These are phyloP conservation scores for Fragaria iinumae DNA, from an alignment of 306 rosid genomes.

Conservation along the genomic window DNA sequence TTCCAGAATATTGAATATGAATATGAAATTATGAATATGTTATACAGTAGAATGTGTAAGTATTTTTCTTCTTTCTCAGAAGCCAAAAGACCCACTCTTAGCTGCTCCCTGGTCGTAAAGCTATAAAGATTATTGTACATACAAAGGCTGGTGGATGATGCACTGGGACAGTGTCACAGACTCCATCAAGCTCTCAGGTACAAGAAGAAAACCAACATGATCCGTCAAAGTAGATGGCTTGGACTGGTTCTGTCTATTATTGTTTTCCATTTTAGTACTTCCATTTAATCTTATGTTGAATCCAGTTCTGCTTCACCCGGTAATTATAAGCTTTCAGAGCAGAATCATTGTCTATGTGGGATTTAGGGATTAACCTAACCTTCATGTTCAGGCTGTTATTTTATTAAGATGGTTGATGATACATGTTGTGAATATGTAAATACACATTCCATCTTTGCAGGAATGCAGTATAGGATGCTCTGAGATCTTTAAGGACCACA, in stretches of 20 bases:
- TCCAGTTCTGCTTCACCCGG: constrained; percentile 1
- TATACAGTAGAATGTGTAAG: not conserved
- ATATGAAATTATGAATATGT: not conserved
- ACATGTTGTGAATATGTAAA: not conserved
- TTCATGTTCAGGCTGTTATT: not conserved
- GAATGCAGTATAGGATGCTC: constrained; percentile 39
- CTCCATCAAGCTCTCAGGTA: not conserved
- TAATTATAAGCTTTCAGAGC: not conserved
- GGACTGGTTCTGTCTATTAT: not conserved
- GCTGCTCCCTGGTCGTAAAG: not conserved
- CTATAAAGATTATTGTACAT: not conserved
- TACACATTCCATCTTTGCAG: constrained; percentile 8
- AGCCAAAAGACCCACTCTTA: constrained; percentile 1
- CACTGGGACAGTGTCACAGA: constrained; percentile 4
- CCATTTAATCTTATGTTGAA: not conserved
- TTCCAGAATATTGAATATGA: not conserved
- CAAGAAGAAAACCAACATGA: constrained; percentile 2
- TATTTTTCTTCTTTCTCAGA: not conserved
- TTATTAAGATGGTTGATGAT: not conserved
- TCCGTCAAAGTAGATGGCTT: not conserved
- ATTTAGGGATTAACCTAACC: not conserved
- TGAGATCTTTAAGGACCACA: constrained; percentile 38
- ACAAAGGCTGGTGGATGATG: not conserved
- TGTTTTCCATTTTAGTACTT: not conserved
- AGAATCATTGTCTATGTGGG: not conserved